Evolutionary conservation across 2,329 filamentous ascomycete genomes (phyloP).

Genomic region (Sclerotinia borealis): DNA sequence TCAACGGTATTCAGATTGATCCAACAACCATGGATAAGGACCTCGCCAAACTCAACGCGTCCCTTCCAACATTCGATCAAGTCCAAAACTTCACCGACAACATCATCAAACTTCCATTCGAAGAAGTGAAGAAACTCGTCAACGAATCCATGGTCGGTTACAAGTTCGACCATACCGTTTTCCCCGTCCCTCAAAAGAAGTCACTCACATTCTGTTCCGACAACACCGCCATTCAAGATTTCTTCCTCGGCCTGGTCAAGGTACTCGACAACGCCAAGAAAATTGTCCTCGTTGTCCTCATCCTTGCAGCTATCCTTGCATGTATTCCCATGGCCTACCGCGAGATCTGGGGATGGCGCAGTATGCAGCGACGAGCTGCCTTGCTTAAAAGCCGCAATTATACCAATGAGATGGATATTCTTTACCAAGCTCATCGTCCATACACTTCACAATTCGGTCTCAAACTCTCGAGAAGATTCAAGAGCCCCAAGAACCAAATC

Average conservation of each 20-base stretch:
- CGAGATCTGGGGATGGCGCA: constrained; percentile 72
- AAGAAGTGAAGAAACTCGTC: constrained; percentile 68
- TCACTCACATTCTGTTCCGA: constrained; percentile 81
- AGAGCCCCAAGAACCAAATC: constrained; percentile 55
- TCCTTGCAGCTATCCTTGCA: constrained; percentile 62
- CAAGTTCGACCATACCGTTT: constrained; percentile 68
- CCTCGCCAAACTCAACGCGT: constrained; percentile 65
- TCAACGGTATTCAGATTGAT: constrained; percentile 64
- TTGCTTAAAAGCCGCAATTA: constrained; percentile 60
- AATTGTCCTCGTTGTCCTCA: constrained; percentile 69
- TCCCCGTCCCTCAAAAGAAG: constrained; percentile 80
- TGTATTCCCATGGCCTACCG: constrained; percentile 75
- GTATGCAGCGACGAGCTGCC: constrained; percentile 62
- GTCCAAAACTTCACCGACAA: constrained; percentile 76
- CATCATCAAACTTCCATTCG: constrained; percentile 73
- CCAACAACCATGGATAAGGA: constrained; percentile 61
- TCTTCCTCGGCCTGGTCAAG: constrained; percentile 68
- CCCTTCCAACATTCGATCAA: constrained; percentile 76
- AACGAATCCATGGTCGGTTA: constrained; percentile 67
- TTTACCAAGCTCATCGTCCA: constrained; percentile 81
- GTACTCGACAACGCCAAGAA: constrained; percentile 64
- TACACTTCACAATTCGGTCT: constrained; percentile 68
- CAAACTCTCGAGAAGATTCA: constrained; percentile 60
- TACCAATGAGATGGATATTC: constrained; percentile 72
- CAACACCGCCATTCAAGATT: constrained; percentile 73